Percentiles rank a stretch among this genome's conserved stretches.
Conservation (phyloP, 352 stramenopile species). For the Bremia lactucae region DNA sequence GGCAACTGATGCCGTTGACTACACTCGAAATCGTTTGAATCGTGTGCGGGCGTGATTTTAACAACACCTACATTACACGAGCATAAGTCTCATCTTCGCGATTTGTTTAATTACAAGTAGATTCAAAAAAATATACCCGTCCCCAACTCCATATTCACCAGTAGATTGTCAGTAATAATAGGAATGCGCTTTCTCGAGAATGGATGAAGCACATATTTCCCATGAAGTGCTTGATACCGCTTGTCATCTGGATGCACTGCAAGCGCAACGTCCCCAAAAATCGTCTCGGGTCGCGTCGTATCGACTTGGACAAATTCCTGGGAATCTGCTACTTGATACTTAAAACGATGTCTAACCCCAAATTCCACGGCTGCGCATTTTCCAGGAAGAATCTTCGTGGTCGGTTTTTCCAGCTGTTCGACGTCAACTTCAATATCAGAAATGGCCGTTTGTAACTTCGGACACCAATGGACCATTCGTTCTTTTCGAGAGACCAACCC, state of each 20-base stretch:
- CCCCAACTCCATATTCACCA: constrained; percentile 98
- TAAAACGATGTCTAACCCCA: constrained; percentile 76
- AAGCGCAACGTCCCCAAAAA: constrained; percentile 97
- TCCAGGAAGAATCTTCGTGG: constrained; percentile 65
- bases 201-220: constrained; percentile 92
- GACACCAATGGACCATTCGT: constrained; percentile 97
- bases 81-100: not conserved
- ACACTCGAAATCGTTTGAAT: constrained; percentile 99
- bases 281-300: constrained; percentile 97
- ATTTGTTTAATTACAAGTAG: not conserved
- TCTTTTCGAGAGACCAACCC: constrained; percentile 95
- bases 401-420: constrained; percentile 90
- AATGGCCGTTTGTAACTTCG: constrained; percentile 91
- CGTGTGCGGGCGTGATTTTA: constrained; percentile 98
- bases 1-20: constrained; percentile 90
- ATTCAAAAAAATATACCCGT: constrained; percentile 91
- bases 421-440: constrained; percentile 97
- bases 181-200: constrained; percentile 86
- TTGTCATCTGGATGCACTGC: constrained; percentile 94
- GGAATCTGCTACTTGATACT: constrained; percentile 55
- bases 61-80: constrained; percentile 42
- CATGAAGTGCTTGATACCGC: constrained; percentile 92
- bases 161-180: constrained; percentile 90
- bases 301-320: constrained; percentile 87
- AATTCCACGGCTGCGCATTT: constrained; percentile 60